Evolutionary conservation across 1,139 yeast species (phyloP).

Genomic region (Pneumocystis sp.): DNA sequence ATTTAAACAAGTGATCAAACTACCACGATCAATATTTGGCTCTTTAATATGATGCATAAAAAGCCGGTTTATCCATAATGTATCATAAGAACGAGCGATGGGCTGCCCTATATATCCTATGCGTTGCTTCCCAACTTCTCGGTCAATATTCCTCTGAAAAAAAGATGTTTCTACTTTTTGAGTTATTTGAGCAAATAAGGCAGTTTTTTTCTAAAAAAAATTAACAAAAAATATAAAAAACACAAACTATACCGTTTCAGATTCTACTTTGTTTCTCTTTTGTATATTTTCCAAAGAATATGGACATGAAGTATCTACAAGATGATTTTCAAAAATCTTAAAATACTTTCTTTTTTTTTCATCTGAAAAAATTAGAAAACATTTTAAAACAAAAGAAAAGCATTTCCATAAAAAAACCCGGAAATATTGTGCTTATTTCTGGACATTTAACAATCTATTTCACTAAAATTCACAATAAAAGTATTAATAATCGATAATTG

Average conservation of each 20-base stretch:
- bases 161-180: not conserved
- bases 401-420: not conserved
- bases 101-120: not conserved
- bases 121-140: not conserved
- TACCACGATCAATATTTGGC: not conserved
- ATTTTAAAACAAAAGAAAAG: not conserved
- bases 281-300: not conserved
- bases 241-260: not conserved
- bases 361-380: not conserved
- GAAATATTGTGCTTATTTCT: not conserved
- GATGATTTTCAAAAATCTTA: not conserved
- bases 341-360: not conserved
- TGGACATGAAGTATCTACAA: not conserved
- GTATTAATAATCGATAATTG: too few species aligned
- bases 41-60: not conserved
- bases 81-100: not conserved
- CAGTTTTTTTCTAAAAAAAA: not conserved
- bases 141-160: not conserved
- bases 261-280: not conserved
- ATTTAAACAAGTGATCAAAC: not conserved
- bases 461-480: too few species aligned
- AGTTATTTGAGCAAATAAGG: not conserved
- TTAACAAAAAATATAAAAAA: not conserved
- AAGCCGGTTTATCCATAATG: not conserved
- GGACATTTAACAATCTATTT: not conserved